Percentiles rank a stretch among this genome's conserved stretches.
phyloP scores from a whole-genome alignment of 1,139 yeast species.

The Hansenula lynferdii region DNA sequence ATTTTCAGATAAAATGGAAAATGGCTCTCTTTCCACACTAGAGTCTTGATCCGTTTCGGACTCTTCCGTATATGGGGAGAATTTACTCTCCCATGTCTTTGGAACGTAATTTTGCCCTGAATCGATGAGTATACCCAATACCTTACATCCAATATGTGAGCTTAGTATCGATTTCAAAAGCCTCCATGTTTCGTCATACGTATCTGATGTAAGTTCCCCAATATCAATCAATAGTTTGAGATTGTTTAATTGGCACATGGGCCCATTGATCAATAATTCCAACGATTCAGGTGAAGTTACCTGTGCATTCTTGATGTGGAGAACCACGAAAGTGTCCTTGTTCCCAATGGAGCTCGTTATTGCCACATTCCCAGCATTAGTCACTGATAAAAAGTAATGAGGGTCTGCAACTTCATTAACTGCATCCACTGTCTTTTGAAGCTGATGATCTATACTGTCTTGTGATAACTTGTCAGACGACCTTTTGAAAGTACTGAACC shows the following conservation, averaged over 20 bases:
- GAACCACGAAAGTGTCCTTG: conserved; percentile 32
- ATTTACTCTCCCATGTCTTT: background rate
- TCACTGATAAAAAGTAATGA: conserved; percentile 39
- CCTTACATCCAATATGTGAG: background rate
- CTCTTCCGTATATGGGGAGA: too few species aligned
- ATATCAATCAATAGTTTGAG: background rate
- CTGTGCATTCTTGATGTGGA: background rate
- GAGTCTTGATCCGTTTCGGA: background rate
- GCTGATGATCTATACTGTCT: conserved; percentile 14
- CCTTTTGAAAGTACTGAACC: conserved; percentile 26
- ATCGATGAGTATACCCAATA: conserved; percentile 34
- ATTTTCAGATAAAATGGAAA: background rate
- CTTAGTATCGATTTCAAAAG: background rate
- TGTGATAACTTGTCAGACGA: background rate
- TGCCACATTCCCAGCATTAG: conserved; percentile 39
- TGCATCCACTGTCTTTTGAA: conserved; percentile 36
- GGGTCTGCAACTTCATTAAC: conserved; percentile 34
- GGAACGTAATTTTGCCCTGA: conserved; percentile 34
- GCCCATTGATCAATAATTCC: background rate
- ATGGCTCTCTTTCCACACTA: background rate
- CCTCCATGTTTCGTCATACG: background rate
- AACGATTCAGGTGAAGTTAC: background rate
- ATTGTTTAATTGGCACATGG: background rate
- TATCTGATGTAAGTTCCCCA: background rate
- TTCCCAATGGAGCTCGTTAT: conserved; percentile 42